Percentiles rank a stretch among this genome's conserved stretches.
phyloP scores from a whole-genome alignment of 129 eudicot genomes.

The Ambrosia artemisiifolia region DNA sequence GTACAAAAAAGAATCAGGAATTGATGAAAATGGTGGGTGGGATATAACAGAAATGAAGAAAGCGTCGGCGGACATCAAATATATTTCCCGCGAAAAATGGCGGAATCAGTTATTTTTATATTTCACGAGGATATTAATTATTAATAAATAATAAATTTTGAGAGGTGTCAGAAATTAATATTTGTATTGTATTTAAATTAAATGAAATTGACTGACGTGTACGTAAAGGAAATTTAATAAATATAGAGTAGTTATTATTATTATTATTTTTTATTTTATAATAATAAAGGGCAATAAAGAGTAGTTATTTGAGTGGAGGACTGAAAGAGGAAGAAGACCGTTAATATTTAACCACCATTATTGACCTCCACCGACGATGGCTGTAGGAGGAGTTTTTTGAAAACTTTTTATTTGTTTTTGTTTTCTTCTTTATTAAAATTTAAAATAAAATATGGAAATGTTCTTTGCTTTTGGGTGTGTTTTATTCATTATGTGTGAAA shows the following conservation, averaged over 20 bases:
- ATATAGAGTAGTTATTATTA: too few relatives aligned
- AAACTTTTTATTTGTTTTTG: not conserved
- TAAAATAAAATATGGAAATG: constrained; percentile 1
- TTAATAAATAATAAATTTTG: constrained; percentile 22
- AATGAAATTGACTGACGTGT: not conserved
- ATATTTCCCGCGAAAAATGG: constrained; percentile 48
- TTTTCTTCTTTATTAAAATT: too few relatives aligned
- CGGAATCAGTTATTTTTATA: constrained; percentile 13
- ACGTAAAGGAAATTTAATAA: not conserved
- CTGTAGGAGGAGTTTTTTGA: not conserved
- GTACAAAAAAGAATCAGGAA: not conserved
- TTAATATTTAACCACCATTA: constrained; percentile 20
- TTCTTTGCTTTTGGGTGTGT: constrained; percentile 10
- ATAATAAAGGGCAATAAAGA: not conserved
- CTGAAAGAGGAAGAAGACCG: not conserved
- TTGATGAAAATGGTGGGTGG: not conserved
- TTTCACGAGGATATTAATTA: constrained; percentile 3
- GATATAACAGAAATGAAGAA: constrained; percentile 27
- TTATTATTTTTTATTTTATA: too few relatives aligned
- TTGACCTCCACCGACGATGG: constrained; percentile 19
- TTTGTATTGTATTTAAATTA: not conserved
- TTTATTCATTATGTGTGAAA: not conserved
- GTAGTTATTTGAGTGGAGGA: not conserved
- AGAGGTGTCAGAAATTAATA: constrained; percentile 2
- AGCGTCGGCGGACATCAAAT: constrained; percentile 38